phyloP scores from a whole-genome alignment of 495 filamentous ascomycete genomes.

The Cercophora scortea region DNA sequence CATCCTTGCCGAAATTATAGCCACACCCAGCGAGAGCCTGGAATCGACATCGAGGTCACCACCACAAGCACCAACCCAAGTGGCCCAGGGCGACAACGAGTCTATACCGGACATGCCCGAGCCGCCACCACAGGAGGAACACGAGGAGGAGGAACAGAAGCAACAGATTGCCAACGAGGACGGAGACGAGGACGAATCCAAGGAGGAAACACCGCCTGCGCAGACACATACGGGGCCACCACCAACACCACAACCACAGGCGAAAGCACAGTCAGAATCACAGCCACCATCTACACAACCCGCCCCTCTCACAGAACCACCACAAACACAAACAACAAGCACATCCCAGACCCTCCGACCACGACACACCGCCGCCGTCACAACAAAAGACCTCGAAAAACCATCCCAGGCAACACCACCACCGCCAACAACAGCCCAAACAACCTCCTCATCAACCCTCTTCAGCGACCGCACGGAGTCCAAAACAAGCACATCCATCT shows the following conservation, averaged over 20 bases:
- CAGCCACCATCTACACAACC: background rate
- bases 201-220: too few species aligned
- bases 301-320: background rate
- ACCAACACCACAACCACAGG: too few species aligned
- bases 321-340: slow-evolving; percentile 5
- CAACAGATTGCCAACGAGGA: too few species aligned
- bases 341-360: background rate
- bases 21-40: slow-evolving; percentile 40
- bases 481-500: background rate
- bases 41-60: slow-evolving; percentile 27
- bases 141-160: too few species aligned
- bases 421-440: slow-evolving; percentile 10
- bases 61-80: slow-evolving; percentile 7
- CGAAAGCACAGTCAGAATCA: background rate
- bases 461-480: slow-evolving; percentile 19
- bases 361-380: background rate
- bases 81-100: background rate
- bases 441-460: slow-evolving; percentile 18
- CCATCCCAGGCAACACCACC: background rate
- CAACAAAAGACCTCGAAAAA: background rate
- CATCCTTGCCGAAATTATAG: slow-evolving; percentile 37
- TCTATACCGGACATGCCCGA: background rate
- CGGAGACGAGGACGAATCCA: too few species aligned
- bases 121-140: too few species aligned
- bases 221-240: too few species aligned